Base-by-base conservation (phyloP, 495 filamentous ascomycete species). In the Thozetella sp. region DNA sequence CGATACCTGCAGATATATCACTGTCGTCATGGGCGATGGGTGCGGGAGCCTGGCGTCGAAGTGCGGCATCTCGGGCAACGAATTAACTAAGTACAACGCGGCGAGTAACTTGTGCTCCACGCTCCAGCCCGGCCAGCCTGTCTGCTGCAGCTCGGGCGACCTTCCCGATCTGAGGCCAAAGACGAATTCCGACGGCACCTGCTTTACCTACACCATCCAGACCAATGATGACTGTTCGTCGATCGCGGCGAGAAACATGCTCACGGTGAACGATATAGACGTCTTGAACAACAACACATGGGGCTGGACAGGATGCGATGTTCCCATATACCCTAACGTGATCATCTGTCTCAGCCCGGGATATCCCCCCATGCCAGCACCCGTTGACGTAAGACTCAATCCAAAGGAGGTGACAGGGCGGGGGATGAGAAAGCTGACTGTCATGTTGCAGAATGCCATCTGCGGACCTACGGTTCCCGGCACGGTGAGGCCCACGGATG, bases 301-400 rank as follows among this genome's bases (percentile, higher is more conserved):
- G 73, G 76, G 73, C 37, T 81, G 74, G 75, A 63, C 55, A 13
- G 75, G 75, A 22, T 81, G 78, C 57, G 56, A 64, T 1, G n/a
- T 23, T 22, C 63, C 79, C 9, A n/a, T n/a, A n/a, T 51, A 57
- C n/a, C 34, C 51, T 3, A 63, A 60, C 17, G 26, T 63, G n/a
- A 50, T 56, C 25, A 73, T 82, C 20, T 80, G 79, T 54, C 48
- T 82, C 1, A 78, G 74, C 64, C 60, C 60, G 4, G 79, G 79
- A 12, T 43, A 53, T 2, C 60, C 78, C 2, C 77, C 77, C 1
- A 63, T 80, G 59, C 78, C 79, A 0, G 68, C 71, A 9, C 30
- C 30, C 15, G 30, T 37, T 6, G 30, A 6, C 15, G 30, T 37
- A 37, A 37, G 30, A 6, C 30, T 37, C 30, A 37, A n/a, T n/a